A percentile compares a stretch with the other conserved stretches of the same genome.
phyloP scores from a whole-genome alignment of 2,329 filamentous ascomycete species.

The Colletotrichum tamarilloi region DNA sequence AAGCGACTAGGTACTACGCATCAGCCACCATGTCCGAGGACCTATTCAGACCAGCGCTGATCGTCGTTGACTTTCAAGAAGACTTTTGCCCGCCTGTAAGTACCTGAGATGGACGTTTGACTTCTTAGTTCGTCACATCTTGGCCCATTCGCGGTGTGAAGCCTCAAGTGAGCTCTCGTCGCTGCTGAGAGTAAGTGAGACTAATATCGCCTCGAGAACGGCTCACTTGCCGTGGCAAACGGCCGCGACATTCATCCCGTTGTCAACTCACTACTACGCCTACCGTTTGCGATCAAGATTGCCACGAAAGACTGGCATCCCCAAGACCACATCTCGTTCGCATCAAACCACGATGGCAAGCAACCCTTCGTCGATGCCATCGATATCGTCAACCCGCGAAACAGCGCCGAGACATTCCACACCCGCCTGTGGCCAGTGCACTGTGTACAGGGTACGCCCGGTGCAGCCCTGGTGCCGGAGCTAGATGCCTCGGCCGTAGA shows the following conservation, averaged over 20 bases:
- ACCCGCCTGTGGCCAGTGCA: conserved; percentile 90
- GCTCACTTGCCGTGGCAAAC: conserved; percentile 82
- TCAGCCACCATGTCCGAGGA: conserved; percentile 37
- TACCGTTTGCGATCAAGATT: conserved; percentile 79
- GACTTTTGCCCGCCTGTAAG: conserved; percentile 93
- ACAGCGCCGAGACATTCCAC: conserved; percentile 70
- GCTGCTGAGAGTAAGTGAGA: not conserved
- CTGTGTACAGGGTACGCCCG: conserved; percentile 81
- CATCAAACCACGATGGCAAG: conserved; percentile 77
- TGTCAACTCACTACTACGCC: conserved; percentile 79
- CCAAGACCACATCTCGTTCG: conserved; percentile 85
- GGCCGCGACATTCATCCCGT: conserved; percentile 76
- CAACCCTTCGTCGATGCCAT: conserved; percentile 74
- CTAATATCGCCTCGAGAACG: conserved; percentile 65
- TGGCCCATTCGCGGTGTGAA: not conserved
- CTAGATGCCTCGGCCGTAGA: conserved; percentile 72
- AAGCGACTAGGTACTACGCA: not conserved
- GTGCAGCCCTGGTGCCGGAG: conserved; percentile 79
- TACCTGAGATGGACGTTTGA: conserved; percentile 33
- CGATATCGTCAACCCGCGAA: conserved; percentile 74
- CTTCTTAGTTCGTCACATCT: conserved; percentile 24
- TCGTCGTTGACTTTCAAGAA: conserved; percentile 91
- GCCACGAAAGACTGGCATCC: conserved; percentile 97
- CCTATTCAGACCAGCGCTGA: conserved; percentile 61
- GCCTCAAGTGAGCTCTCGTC: not conserved